Base-by-base conservation (phyloP, 2,329 filamentous ascomycete species). In the Capronia coronata region DNA sequence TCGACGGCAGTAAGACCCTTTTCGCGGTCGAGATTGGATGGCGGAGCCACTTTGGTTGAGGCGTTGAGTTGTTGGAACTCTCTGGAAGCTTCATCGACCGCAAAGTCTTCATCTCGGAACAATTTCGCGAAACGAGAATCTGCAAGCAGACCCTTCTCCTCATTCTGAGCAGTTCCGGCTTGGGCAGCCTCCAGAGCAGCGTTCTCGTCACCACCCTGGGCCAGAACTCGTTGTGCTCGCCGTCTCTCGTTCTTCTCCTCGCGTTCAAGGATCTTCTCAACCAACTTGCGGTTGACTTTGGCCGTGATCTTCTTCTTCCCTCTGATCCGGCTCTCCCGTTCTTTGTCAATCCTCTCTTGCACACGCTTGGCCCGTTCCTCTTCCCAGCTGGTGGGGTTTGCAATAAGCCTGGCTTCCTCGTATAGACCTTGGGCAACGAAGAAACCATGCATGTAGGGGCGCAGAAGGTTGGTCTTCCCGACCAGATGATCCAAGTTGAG, bases 371-470 rank as follows among this genome's bases (percentile, higher is more conserved):
- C 83, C 49, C 89, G 80, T 67, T 97, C 88, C 63, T 97, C 87
- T 65, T 96, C 88, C 77, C 86, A 94, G 45, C 94, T 79, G 64
- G 94, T 94, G 0, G 93, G 93, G 68, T 97, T 95, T 43, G 86
- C 85, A 61, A 97, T 95, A 52, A 98, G 73, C 48, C 87, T 78
- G 14, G 93, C 93, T 67, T 98, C 90, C 65, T 98, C 94, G 67
- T 98, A 97, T 21, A 98, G 71, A 63, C 90, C 88, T 61, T 94
- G 91, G 29, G 87, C 87, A 42, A 98, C 90, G 71, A 98, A 98
- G 75, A 93, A 97, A 61, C 93, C 94, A 66, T 98, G 93, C 94
- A 98, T 98, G 65, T 98, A 98, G 37, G 93, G 93, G 38, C 91
- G 79, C 34, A 98, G 74, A 16, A 97, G 73, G 63, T 87, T 93